Evolutionary conservation across 768 basidiomycete species (phyloP), one percentile per base, ranked within the genome.

Genomic region (Tylopilus felleus): DNA sequence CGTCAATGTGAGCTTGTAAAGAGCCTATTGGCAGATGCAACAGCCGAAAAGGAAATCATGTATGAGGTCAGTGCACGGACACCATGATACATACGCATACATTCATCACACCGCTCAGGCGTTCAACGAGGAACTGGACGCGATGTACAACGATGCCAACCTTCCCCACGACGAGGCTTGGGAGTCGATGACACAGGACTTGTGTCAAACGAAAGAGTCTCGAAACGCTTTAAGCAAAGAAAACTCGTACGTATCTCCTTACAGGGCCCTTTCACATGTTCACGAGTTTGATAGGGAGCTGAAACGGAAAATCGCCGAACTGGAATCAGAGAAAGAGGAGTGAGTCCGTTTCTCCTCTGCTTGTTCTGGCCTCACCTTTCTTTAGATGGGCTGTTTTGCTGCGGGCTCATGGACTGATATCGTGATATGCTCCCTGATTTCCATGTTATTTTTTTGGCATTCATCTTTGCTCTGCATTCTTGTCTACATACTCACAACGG

Each of bases 71-170:
- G 79, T 65, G 22, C 8, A 19, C n/a, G 23, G 29, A 31, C n/a
- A 25, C 25, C 27, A 23, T 21, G 51, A 59, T 16, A 40, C 39
- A 17, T 42, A 33, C 1, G 35, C 28, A 38, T 35, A 44, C 12
- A 27, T 35, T 61, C 28, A 46, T 51, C 51, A n/a, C 29, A 47
- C 41, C 47, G 39, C 38, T 2, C 57, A 95, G 93, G 89, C 91
- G 3, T 95, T 97, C 74, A 96, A 97, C 67, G 92, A 93, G 65
- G 93, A 96, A 67, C 78, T 97, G 29, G 93, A 94, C 59, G 84
- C 81, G 17, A 91, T 96, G 90, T 96, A 85, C 71, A 86, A 88
- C 47, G 91, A 94, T 54, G 82, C 81, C 25, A 81, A 87, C 55
- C 80, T 95, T 46, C 91, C 93, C 12, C 83, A 85, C 21, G 83